Evolutionary conservation across 768 basidiomycete genomes (phyloP).

Genomic region (Lactifluus volemus): DNA sequence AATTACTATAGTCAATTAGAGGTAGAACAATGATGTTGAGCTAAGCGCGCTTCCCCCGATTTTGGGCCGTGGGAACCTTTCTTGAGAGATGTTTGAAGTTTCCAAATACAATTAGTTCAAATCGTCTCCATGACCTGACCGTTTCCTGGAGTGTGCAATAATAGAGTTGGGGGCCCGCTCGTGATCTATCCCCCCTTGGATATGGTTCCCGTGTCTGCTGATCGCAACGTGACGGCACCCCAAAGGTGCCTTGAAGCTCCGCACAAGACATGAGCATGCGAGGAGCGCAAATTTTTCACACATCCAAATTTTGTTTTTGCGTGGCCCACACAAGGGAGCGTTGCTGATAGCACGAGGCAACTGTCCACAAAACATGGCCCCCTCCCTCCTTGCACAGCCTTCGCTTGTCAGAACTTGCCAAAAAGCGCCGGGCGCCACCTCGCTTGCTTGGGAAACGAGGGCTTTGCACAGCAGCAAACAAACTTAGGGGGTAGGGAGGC

Average conservation of each 20-base stretch:
- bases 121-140: background rate
- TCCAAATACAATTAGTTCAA: background rate
- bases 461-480: background rate
- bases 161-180: background rate
- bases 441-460: background rate
- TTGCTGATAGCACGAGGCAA: background rate
- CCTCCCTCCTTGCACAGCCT: background rate
- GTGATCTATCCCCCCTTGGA: background rate
- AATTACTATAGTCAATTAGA: too few relatives aligned
- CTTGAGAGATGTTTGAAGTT: background rate
- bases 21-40: too few relatives aligned
- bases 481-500: too few relatives aligned
- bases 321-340: background rate
- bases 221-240: background rate
- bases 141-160: background rate
- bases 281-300: too few relatives aligned
- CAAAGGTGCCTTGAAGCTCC: too few relatives aligned
- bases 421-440: too few relatives aligned
- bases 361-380: background rate
- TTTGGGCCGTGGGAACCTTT: background rate
- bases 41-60: background rate
- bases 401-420: background rate
- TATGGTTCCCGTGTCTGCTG: background rate
- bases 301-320: background rate
- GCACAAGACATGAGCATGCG: background rate